These are phyloP conservation scores for Torulaspora globosa DNA, from an alignment of 1,139 yeast genomes.

Conservation along the genomic window DNA sequence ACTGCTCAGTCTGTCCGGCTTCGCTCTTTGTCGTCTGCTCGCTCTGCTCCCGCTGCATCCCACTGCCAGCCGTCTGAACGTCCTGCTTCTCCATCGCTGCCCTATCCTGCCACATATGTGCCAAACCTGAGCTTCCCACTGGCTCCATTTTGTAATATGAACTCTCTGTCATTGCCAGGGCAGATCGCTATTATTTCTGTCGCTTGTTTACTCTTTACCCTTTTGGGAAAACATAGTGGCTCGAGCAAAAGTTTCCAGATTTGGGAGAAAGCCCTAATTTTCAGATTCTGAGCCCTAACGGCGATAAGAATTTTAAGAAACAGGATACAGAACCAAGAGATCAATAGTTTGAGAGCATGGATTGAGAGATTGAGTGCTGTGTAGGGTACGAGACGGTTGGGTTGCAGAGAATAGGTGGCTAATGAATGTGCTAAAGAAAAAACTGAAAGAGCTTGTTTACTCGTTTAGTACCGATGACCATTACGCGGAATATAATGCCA, in stretches of 20 bases:
- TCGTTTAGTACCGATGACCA: slow-evolving; percentile 62
- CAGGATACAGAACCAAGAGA: neutral
- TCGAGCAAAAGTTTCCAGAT: slow-evolving; percentile 4
- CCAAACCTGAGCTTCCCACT: neutral
- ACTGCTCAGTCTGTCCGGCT: neutral
- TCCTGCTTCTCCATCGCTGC: neutral
- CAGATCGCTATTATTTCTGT: neutral
- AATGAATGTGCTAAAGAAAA: slow-evolving; percentile 39
- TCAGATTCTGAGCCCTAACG: neutral
- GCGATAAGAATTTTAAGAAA: slow-evolving; percentile 1
- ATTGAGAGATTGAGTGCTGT: neutral
- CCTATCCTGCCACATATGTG: neutral
- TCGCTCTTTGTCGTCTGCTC: neutral
- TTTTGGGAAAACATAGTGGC: slow-evolving; percentile 14
- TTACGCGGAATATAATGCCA: slow-evolving; percentile 61
- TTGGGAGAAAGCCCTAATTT: neutral
- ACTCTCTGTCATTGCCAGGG: neutral
- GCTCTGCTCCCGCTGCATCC: neutral
- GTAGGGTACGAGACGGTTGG: neutral
- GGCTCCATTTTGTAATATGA: neutral
- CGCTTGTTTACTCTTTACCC: slow-evolving; percentile 16
- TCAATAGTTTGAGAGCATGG: neutral
- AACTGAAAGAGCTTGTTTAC: slow-evolving; percentile 55
- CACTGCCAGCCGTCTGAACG: neutral
- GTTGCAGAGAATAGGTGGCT: neutral